phyloP scores from a whole-genome alignment of 1,284 basidiomycete genomes.

The Boletus nobilissimus region DNA sequence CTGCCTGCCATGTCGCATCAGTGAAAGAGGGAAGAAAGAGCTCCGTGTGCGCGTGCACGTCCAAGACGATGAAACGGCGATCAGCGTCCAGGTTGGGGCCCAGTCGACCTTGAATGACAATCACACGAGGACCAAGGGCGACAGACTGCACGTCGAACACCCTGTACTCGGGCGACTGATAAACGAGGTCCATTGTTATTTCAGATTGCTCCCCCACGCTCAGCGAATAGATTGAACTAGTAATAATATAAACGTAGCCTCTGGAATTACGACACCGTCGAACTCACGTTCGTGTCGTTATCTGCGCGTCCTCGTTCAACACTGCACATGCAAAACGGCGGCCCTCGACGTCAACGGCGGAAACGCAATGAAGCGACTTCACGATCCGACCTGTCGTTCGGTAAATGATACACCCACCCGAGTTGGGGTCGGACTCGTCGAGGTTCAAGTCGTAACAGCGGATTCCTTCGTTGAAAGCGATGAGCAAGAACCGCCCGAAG shows the following conservation, averaged over 20 bases:
- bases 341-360: constrained; percentile 31
- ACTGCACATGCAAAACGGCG: constrained; percentile 36
- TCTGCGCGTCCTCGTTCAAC: constrained; percentile 10
- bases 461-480: constrained; percentile 31
- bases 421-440: constrained; percentile 24
- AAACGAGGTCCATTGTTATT: constrained; percentile 30
- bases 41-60: constrained; percentile 27
- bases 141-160: constrained; percentile 12
- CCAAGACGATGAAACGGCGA: constrained; percentile 18
- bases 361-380: constrained; percentile 25
- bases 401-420: constrained; percentile 26
- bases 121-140: constrained; percentile 31
- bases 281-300: constrained; percentile 15
- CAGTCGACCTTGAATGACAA: constrained; percentile 16
- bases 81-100: constrained; percentile 21
- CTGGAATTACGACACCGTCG: background rate
- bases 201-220: constrained; percentile 3
- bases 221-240: constrained; percentile 32
- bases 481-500: constrained; percentile 34
- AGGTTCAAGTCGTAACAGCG: constrained; percentile 35
- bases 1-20: constrained; percentile 5
- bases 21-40: background rate
- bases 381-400: constrained; percentile 14
- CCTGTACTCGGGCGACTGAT: constrained; percentile 23
- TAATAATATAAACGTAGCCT: constrained; percentile 1